Evolutionary conservation across 768 basidiomycete genomes (phyloP), one percentile per base, ranked within the genome.

Genomic region (Boletus huronensis): DNA sequence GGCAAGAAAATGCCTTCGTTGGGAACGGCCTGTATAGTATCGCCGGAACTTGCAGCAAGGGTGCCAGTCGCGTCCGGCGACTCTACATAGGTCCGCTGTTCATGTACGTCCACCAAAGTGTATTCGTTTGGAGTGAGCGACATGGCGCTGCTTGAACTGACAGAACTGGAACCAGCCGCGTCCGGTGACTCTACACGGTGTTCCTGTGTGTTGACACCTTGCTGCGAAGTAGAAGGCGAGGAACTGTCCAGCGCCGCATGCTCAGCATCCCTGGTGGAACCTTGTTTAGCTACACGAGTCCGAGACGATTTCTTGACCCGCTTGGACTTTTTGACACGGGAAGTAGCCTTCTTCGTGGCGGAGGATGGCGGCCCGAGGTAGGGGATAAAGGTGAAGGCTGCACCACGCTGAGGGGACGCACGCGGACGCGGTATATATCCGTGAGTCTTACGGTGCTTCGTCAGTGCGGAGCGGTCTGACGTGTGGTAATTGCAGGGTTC

Each of bases 391-490:
- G 11, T 4, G 3, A 23, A 10, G 26, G 5, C 8, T 2, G 1
- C 1, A n/a, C 3, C 7, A 3, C 5, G 32, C 19, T 11, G 19
- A 26, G 21, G 23, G n/a, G 35, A 0, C 3, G 17, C 25, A 2
- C 29, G 47, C 25, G 7, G 34, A 14, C 16, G 50, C 1, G 66
- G 63, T 17, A 44, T 42, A 40, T 66, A 59, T 1, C 41, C 50
- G 13, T 67, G 65, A 0, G 1, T 7, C 5, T 17, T 54, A 1
- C 63, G 53, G 25, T 66, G 63, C 29, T 49, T 64, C 17, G 54
- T 58, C 3, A 67, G 35, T 2, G 58, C n/a, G 3, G 60, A 56
- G 0, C 41, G 60, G 31, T 67, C 65, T 6, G 48, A 23, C 3
- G 65, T 62, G 16, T 23, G 38, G 55, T 53, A 66, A 3, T 17